These are phyloP conservation scores for Epichloe sibirici DNA, from an alignment of 2,329 filamentous ascomycete genomes.

Conservation along the genomic window DNA sequence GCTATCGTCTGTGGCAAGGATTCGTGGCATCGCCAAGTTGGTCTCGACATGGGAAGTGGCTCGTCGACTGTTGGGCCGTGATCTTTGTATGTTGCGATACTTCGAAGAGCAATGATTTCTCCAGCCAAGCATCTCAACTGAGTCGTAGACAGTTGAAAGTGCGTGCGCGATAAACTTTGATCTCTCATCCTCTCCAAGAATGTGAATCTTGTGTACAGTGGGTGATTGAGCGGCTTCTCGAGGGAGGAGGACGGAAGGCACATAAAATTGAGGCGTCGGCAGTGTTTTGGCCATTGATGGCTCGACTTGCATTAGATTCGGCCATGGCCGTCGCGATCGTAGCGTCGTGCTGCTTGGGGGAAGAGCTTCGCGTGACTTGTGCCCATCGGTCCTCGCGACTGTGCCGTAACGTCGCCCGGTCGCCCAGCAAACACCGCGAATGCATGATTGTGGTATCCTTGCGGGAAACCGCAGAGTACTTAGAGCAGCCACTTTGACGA, in stretches of 20 bases:
- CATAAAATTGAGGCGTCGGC: constrained; percentile 16
- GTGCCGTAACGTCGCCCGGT: constrained; percentile 23
- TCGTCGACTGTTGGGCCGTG: constrained; percentile 10
- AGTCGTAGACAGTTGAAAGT: constrained; percentile 28
- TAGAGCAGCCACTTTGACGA: constrained; percentile 22
- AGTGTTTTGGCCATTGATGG: constrained; percentile 1
- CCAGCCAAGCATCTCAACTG: constrained; percentile 24
- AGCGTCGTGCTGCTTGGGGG: constrained; percentile 10
- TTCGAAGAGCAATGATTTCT: constrained; percentile 13
- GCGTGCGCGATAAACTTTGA: constrained; percentile 30
- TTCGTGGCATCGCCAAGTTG: constrained; percentile 9
- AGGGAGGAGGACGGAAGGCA: constrained; percentile 25
- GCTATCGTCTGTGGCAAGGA: constrained; percentile 17
- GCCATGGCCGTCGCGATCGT: constrained; percentile 13
- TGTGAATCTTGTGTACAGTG: constrained; percentile 27
- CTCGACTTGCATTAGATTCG: constrained; percentile 9
- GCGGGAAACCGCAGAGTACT: constrained; percentile 31
- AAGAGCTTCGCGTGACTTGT: constrained; percentile 12
- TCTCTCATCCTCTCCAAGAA: constrained; percentile 28
- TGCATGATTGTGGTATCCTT: constrained; percentile 31
- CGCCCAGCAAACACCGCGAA: constrained; percentile 25
- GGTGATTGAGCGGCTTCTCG: constrained; percentile 19
- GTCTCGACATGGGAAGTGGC: constrained; percentile 11
- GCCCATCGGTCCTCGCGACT: constrained; percentile 13
- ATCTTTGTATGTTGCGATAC: constrained; percentile 20